Evolutionary conservation across 2,329 filamentous ascomycete genomes (phyloP).

Genomic region (Cercospora citrullina): DNA sequence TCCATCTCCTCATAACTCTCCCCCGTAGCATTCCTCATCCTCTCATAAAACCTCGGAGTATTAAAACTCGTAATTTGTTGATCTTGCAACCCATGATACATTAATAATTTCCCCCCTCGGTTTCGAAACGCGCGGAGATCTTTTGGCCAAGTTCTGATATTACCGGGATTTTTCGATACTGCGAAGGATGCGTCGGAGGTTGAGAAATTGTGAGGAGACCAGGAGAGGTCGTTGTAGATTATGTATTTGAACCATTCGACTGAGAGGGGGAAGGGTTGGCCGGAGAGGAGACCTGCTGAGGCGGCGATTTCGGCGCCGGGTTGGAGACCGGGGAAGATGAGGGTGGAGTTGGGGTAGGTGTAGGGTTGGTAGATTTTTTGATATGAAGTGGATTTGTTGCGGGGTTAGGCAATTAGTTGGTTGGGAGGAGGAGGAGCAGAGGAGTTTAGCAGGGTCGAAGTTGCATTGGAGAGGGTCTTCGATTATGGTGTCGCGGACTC

Average conservation of each 20-base stretch:
- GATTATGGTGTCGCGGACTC: constrained; percentile 51
- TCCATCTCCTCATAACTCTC: constrained; percentile 26
- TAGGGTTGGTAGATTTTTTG: constrained; percentile 1
- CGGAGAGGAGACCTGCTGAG: constrained; percentile 43
- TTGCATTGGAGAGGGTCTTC: constrained; percentile 48
- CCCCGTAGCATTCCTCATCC: constrained; percentile 16
- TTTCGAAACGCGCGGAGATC: constrained; percentile 41
- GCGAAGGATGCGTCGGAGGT: constrained; percentile 42
- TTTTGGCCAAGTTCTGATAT: constrained; percentile 43
- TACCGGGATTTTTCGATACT: constrained; percentile 40
- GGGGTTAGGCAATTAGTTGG: background rate
- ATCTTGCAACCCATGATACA: constrained; percentile 27
- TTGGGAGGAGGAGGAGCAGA: constrained; percentile 33
- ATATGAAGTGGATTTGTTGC: background rate
- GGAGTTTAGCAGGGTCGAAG: constrained; percentile 43
- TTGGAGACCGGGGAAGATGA: constrained; percentile 32
- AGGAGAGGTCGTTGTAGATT: constrained; percentile 47
- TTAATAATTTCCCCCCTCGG: constrained; percentile 46
- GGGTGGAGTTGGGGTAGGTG: constrained; percentile 10
- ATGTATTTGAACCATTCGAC: constrained; percentile 54
- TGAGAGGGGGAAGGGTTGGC: constrained; percentile 50
- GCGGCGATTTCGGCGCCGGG: constrained; percentile 35
- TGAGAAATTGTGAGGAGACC: constrained; percentile 42
- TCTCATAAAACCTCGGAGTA: constrained; percentile 24
- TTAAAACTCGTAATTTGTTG: constrained; percentile 7